Percentiles rank a stretch among this genome's conserved stretches.
phyloP scores from a whole-genome alignment of 768 basidiomycete species.

The Boletus insuetus region DNA sequence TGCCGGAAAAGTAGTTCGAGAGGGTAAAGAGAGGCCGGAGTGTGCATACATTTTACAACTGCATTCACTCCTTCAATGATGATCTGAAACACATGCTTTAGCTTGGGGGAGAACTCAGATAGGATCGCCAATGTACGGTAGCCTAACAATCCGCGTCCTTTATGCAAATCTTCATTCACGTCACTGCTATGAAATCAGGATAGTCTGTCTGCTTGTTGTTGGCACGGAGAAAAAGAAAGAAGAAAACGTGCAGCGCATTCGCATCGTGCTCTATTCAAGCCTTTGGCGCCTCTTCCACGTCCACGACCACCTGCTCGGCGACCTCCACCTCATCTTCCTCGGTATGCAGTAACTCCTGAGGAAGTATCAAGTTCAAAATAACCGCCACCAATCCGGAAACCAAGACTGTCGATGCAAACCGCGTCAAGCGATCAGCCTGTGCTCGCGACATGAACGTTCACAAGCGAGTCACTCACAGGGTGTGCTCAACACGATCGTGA shows the following conservation, averaged over 20 bases:
- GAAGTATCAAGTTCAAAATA: conserved; percentile 56
- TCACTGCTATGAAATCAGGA: no score
- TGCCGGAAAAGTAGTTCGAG: no score
- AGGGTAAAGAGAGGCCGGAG: no score
- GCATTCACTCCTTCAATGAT: no score
- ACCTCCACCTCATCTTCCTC: conserved; percentile 17
- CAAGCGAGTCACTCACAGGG: conserved; percentile 56
- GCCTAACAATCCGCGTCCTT: no score
- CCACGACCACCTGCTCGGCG: conserved; percentile 21
- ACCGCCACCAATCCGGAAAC: conserved; percentile 56
- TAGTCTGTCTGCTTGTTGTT: no score
- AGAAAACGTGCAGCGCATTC: not conserved
- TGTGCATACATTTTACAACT: no score
- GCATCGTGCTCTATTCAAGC: not conserved
- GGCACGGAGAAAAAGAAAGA: no score
- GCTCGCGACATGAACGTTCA: not conserved
- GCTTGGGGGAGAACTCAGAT: no score
- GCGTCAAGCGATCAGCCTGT: not conserved
- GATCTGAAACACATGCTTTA: no score
- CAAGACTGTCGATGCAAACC: conserved; percentile 40
- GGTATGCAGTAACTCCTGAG: conserved; percentile 30
- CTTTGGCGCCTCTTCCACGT: conserved; percentile 20
- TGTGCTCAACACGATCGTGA: conserved; percentile 76
- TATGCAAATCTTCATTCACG: no score
- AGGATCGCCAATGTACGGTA: no score